Evolutionary conservation across 164 flowering plant genomes (phyloP), one percentile per base, ranked within the genome.

Genomic region (Berberis vulgaris): DNA sequence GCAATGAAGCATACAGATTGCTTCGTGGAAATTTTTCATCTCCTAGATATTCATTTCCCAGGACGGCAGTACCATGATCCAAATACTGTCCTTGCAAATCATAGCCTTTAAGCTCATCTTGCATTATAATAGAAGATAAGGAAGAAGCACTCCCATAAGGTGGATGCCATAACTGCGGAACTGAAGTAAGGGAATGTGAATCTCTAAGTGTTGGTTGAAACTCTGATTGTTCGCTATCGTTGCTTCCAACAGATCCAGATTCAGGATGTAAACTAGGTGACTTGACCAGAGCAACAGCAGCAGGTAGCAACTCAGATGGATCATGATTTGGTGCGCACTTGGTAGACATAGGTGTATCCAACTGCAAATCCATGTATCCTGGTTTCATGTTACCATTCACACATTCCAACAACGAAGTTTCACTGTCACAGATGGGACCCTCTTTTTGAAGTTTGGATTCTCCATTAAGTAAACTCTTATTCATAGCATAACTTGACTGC

Each of bases 11-110:
- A 45, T 68, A 49, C 44, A 69, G 65, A 12, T 64, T 69, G 40
- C 66, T 65, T 53, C 56, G 60, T 45, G 65, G 65, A 7, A 63
- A 54, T 41, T 43, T 55, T 62, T 66, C 68, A 65, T 65, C 70
- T 44, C 68, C 65, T 26, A 65, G 45, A 49, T 56, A 68, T 50
- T 63, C 54, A 45, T 42, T 66, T 9, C 60, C 67, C 57, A 69
- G 50, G 50, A 43, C 54, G 53, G 58, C 49, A 57, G 46, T 58
- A 54, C 67, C 61, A 38, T 59, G 45, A 50, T 70, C 73, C 66
- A 70, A 10, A 61, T 57, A 57, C 9, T 73, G 73, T 45, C 67
- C 69, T 49, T 67, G 76, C 64, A 72, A 67, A 46, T 71, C 66
- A 64, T 59, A 59, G 11, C 71, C 73, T n/a, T 70, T 66, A 45